Evolutionary conservation across 495 filamentous ascomycete genomes (phyloP).

Genomic region (Neurospora sublineolata): DNA sequence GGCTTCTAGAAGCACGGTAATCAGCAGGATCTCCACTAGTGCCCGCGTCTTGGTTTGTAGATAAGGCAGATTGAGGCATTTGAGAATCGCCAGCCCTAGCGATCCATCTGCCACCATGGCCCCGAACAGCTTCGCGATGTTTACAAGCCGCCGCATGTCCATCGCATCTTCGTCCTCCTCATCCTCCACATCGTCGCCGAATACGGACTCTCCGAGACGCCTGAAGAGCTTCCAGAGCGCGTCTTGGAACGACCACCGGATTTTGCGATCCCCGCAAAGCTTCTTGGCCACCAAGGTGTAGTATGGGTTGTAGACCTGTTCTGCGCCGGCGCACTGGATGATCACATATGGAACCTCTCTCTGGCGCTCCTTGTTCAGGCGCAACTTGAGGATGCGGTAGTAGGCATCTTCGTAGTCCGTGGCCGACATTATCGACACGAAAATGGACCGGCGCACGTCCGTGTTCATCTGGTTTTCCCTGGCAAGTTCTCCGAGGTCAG

Average conservation of each 20-base stretch:
- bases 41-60: constrained; percentile 63
- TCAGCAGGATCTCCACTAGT: constrained; percentile 70
- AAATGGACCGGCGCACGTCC: constrained; percentile 82
- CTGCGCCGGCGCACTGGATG: constrained; percentile 74
- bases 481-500: constrained; percentile 63
- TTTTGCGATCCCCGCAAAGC: constrained; percentile 57
- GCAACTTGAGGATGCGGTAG: constrained; percentile 63
- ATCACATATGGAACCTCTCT: constrained; percentile 80
- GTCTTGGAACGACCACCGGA: constrained; percentile 76
- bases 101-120: constrained; percentile 55
- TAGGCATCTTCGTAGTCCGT: constrained; percentile 76
- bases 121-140: constrained; percentile 79
- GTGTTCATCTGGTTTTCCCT: constrained; percentile 89
- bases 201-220: constrained; percentile 63
- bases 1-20: constrained; percentile 57
- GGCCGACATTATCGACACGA: constrained; percentile 81
- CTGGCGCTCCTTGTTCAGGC: constrained; percentile 74
- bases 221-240: constrained; percentile 81
- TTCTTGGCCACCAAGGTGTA: constrained; percentile 75
- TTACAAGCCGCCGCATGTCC: constrained; percentile 61
- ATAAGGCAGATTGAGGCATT: constrained; percentile 64
- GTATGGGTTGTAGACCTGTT: constrained; percentile 82
- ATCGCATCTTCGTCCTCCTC: constrained; percentile 33
- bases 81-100: constrained; percentile 55
- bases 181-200: constrained; percentile 41